These are phyloP conservation scores for Lactuca sativa DNA, from an alignment of 129 eudicot genomes.

Conservation along the genomic window DNA sequence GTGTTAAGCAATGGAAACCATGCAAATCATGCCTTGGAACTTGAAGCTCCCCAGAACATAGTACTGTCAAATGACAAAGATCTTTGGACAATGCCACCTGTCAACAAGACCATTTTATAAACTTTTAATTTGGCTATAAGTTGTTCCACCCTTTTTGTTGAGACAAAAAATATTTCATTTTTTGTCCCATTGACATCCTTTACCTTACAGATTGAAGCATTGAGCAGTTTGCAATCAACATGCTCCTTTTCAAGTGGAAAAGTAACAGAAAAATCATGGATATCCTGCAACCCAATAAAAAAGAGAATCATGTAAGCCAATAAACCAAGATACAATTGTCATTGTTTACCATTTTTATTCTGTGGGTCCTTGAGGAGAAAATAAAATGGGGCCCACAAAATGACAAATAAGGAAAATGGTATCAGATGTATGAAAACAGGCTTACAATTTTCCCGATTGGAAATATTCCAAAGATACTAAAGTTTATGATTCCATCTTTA, in stretches of 20 bases:
- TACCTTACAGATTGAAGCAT: conserved; percentile 82
- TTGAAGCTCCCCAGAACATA: conserved; percentile 67
- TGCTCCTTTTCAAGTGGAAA: conserved; percentile 39
- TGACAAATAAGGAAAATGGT: conserved; percentile 10
- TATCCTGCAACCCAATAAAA: conserved; percentile 50
- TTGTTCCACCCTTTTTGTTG: no score
- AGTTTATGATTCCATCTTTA: conserved; percentile 72
- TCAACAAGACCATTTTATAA: background rate
- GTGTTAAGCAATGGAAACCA: conserved; percentile 69
- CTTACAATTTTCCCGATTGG: conserved; percentile 90
- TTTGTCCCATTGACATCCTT: background rate
- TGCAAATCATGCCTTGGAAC: conserved; percentile 36
- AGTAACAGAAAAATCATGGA: conserved; percentile 49
- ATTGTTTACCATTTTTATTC: background rate
- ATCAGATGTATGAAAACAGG: conserved; percentile 17
- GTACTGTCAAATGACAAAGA: conserved; percentile 61
- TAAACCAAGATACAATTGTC: conserved; percentile 1
- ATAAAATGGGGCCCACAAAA: background rate
- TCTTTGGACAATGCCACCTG: conserved; percentile 86
- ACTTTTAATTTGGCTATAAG: conserved; percentile 3
- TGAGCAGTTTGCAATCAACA: conserved; percentile 43
- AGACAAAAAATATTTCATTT: no score
- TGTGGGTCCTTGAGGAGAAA: background rate
- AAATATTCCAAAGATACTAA: conserved; percentile 91
- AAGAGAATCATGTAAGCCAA: background rate